Base-by-base conservation (phyloP, 2,329 filamentous ascomycete genomes). In the Aspergillus glaucus region DNA sequence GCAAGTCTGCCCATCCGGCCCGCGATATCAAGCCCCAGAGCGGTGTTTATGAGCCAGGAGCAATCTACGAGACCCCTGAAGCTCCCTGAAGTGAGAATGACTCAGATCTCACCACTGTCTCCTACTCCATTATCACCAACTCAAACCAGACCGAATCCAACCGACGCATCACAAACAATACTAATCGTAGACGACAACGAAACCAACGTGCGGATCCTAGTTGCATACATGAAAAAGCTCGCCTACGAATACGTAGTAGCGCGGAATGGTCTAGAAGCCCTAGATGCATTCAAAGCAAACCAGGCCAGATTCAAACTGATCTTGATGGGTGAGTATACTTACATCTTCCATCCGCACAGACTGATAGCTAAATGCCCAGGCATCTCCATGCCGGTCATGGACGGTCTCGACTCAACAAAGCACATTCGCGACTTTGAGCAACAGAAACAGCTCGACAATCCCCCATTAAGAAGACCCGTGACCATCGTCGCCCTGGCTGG, bases 151-250 rank as follows among this genome's bases (percentile, higher is more conserved):
- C 19, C 3, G 17, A 12, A 21, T 24, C 9, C 17, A 14, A 24
- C 3, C 7, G 19, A 24, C 14, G 8, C 15, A 24, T 6, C 17
- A 21, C 40, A 14, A 26, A 22, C 49, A 21, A 52, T 69, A 3
- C 51, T 71, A 2, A 52, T 71, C 9, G 68, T 70, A 2, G 68
- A 71, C 47, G 68, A 71, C 51, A 71, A 71, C 47, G 54, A 55
- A 6, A 46, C 70, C 28, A 70, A 70, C 47, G 53, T 69, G 3
- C 57, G 60, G 36, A 53, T 70, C 14, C 57, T 69, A n/a, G 52
- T 58, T 21, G 62, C 64, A 2, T 66, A 55, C 45, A 61, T 63
- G 52, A 55, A 58, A 30, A 68, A 67, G 42, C 53, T 58, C 19
- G 56, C 55, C 1, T 57, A 60, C 32, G 47, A 55, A 3, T 64